phyloP scores from a whole-genome alignment of 176 grass and related monocot species.

The Saccharum spontaneum region DNA sequence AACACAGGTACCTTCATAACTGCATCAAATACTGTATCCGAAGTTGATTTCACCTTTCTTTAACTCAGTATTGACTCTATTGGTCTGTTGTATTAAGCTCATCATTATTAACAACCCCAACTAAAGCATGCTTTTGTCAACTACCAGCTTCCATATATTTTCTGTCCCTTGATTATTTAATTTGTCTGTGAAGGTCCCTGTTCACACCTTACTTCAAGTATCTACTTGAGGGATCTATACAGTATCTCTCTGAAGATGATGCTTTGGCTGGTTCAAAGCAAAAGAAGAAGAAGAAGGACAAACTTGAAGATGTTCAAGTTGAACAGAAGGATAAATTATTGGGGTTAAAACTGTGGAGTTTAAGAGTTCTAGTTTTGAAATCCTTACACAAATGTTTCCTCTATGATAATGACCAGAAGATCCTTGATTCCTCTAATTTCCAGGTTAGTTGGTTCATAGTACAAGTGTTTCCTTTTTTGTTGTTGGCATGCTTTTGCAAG shows the following conservation, averaged over 20 bases:
- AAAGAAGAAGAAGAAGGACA: constrained; percentile 65
- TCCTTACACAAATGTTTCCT: constrained; percentile 88
- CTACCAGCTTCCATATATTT: neutral
- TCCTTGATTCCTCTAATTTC: constrained; percentile 81
- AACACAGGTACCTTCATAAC: constrained; percentile 61
- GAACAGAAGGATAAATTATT: constrained; percentile 41
- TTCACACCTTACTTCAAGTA: constrained; percentile 98
- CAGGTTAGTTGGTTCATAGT: constrained; percentile 51
- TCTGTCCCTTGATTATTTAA: constrained; percentile 15
- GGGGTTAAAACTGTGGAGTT: constrained; percentile 64
- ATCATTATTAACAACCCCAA: neutral
- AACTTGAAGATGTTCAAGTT: constrained; percentile 43
- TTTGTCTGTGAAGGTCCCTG: constrained; percentile 60
- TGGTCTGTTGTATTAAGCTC: neutral
- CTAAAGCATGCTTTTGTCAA: constrained; percentile 15
- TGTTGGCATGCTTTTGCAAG: neutral
- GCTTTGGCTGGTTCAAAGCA: constrained; percentile 41
- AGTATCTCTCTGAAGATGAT: constrained; percentile 60
- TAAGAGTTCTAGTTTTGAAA: constrained; percentile 77
- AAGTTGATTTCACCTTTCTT: neutral
- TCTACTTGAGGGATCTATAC: constrained; percentile 71
- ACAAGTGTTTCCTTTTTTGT: neutral
- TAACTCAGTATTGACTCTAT: neutral
- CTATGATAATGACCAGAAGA: constrained; percentile 78
- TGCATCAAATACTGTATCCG: neutral